These are phyloP conservation scores for Mangifera indica DNA, from an alignment of 345 rosid species.

Conservation along the genomic window DNA sequence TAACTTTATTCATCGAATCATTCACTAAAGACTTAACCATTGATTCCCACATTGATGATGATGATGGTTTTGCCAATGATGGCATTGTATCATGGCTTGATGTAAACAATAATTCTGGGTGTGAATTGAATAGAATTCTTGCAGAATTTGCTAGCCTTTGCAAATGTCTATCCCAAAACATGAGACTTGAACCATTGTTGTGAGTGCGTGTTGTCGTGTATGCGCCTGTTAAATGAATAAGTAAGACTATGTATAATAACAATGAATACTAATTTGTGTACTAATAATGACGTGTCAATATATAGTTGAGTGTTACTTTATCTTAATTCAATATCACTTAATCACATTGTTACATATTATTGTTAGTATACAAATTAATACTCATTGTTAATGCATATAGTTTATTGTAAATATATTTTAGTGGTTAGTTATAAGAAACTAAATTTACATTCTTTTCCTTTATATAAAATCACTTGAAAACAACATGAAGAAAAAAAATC, in stretches of 20 bases:
- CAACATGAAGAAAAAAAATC: background rate
- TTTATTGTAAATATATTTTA: too few relatives aligned
- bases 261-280: too few relatives aligned
- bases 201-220: constrained; percentile 83
- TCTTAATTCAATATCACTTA: too few relatives aligned
- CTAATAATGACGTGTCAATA: too few relatives aligned
- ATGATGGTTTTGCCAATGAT: background rate
- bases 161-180: constrained; percentile 76
- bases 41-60: constrained; percentile 39
- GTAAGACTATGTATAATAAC: too few relatives aligned
- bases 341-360: too few relatives aligned
- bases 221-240: constrained; percentile 46
- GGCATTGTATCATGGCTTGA: background rate
- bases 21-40: constrained; percentile 40
- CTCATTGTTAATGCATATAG: too few relatives aligned
- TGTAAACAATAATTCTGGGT: constrained; percentile 46
- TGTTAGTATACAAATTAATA: too few relatives aligned
- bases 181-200: constrained; percentile 42
- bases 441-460: too few relatives aligned
- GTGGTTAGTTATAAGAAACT: background rate
- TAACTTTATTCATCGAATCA: constrained; percentile 40
- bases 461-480: too few relatives aligned
- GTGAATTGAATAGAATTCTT: constrained; percentile 46
- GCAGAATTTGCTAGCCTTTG: constrained; percentile 55
- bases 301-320: too few relatives aligned